Conservation (phyloP, 2,329 filamentous ascomycete species). For the Colletotrichum noveboracense region DNA sequence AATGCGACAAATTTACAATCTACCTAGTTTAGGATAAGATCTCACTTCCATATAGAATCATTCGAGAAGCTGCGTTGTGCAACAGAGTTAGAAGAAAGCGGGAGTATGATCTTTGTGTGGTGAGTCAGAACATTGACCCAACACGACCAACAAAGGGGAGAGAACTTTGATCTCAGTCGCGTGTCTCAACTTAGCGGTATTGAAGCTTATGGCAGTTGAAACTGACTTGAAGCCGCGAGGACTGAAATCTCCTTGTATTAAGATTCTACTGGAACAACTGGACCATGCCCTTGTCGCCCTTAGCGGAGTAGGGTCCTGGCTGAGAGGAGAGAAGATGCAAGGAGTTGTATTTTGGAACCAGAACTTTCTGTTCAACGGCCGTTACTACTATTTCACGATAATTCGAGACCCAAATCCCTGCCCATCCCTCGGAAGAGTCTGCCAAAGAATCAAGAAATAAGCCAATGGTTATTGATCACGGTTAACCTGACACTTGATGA, state of each 20-base stretch:
- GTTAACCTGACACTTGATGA: background rate
- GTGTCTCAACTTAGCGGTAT: background rate
- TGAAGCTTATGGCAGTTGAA: background rate
- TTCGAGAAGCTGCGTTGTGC: background rate
- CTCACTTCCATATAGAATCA: background rate
- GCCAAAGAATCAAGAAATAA: background rate
- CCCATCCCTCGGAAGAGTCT: background rate
- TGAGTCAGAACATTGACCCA: background rate
- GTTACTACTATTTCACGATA: background rate
- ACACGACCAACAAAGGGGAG: background rate
- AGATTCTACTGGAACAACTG: background rate
- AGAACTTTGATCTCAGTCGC: background rate
- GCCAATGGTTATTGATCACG: background rate
- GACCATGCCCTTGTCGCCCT: background rate
- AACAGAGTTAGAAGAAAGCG: background rate
- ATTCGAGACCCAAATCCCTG: background rate
- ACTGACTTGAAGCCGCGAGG: background rate
- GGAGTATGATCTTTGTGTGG: background rate
- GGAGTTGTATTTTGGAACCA: background rate
- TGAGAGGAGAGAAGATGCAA: background rate
- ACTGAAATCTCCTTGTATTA: background rate
- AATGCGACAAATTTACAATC: background rate
- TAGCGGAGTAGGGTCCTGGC: background rate
- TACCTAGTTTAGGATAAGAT: background rate
- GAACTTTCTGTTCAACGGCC: background rate